phyloP scores from a whole-genome alignment of 2,329 filamentous ascomycete genomes.

The Colletotrichum australisinense region DNA sequence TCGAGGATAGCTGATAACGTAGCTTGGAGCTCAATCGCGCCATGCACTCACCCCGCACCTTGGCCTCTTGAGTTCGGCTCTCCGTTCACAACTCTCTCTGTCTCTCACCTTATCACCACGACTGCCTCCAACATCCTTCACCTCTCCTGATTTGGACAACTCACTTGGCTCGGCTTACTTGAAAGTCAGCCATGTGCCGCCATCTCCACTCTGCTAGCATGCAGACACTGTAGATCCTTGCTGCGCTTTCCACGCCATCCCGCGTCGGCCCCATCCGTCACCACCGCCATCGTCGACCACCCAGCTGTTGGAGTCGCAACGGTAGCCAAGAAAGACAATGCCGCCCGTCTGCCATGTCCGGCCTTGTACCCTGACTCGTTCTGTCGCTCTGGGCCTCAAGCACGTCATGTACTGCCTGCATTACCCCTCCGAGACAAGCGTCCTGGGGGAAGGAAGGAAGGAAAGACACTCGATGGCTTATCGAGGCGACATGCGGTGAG shows the following conservation, averaged over 20 bases:
- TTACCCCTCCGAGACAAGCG: background rate
- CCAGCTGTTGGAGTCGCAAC: conserved; percentile 1
- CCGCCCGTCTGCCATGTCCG: background rate
- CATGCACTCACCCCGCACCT: conserved; percentile 9
- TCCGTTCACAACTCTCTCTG: background rate
- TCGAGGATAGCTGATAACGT: conserved; percentile 1
- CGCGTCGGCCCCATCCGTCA: background rate
- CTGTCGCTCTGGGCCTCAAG: background rate
- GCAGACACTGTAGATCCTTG: conserved; percentile 25
- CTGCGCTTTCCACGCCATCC: background rate
- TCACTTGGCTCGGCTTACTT: background rate
- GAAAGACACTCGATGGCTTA: background rate
- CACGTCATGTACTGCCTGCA: conserved; percentile 10
- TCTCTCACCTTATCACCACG: conserved; percentile 3
- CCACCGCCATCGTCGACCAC: background rate
- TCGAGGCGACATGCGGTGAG: background rate
- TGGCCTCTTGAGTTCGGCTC: background rate
- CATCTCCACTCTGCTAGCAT: background rate
- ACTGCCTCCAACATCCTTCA: background rate
- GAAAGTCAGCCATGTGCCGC: conserved; percentile 14
- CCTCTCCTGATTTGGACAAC: background rate
- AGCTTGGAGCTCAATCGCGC: background rate
- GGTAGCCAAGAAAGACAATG: conserved; percentile 1
- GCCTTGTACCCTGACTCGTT: conserved; percentile 5
- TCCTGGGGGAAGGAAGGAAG: background rate